These are phyloP conservation scores for Aspergillus persii DNA, from an alignment of 2,329 filamentous ascomycete genomes.

Conservation along the genomic window DNA sequence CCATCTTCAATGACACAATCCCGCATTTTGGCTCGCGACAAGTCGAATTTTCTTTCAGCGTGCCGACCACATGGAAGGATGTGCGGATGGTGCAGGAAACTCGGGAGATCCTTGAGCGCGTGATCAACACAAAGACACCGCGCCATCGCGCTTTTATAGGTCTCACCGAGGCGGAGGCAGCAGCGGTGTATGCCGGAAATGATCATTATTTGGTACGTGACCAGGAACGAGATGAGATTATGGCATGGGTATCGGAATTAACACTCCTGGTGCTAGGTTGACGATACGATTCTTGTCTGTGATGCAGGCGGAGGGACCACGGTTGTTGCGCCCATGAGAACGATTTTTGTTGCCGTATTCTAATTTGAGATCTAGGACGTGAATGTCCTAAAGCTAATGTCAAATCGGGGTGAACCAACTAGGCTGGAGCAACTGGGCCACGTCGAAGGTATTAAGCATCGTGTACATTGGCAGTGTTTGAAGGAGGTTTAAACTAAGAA, in stretches of 20 bases:
- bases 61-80: conserved; percentile 44
- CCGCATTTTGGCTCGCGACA: conserved; percentile 24
- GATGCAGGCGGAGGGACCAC: conserved; percentile 53
- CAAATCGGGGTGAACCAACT: conserved; percentile 22
- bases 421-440: conserved; percentile 26
- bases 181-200: conserved; percentile 49
- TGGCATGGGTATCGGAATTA: neutral
- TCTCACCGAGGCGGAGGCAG: conserved; percentile 55
- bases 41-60: conserved; percentile 44
- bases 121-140: conserved; percentile 27
- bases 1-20: conserved; percentile 25
- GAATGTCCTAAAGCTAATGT: conserved; percentile 28
- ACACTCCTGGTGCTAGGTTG: conserved; percentile 20
- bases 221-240: neutral
- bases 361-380: conserved; percentile 24
- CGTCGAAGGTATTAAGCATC: conserved; percentile 19
- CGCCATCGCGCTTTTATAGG: conserved; percentile 45
- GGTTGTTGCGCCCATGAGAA: conserved; percentile 8
- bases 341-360: neutral
- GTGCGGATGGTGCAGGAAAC: conserved; percentile 37
- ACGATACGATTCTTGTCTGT: conserved; percentile 50
- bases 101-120: conserved; percentile 26
- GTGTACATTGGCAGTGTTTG: neutral
- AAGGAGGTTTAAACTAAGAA: neutral
- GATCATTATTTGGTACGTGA: conserved; percentile 22